phyloP scores from a whole-genome alignment of 495 filamentous ascomycete genomes.

The Neurospora sp. region DNA sequence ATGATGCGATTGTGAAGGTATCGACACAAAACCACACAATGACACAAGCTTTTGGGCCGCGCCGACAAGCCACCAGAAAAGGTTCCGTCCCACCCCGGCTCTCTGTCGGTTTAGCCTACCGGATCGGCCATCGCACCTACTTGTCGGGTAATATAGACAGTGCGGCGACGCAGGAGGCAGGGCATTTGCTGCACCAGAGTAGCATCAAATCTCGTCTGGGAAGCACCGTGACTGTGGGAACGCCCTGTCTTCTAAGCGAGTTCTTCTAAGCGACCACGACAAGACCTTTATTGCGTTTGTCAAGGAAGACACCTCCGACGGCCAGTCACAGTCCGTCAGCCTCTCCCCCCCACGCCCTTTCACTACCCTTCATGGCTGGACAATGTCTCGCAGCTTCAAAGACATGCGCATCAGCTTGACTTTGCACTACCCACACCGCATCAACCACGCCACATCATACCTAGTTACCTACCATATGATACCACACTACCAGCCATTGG shows the following conservation, averaged over 20 bases:
- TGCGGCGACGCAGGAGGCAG: background rate
- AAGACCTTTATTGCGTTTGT: background rate
- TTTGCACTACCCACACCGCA: background rate
- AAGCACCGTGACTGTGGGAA: background rate
- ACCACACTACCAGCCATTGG: background rate
- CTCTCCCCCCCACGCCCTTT: background rate
- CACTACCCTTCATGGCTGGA: background rate
- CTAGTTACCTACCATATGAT: background rate
- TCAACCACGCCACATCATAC: background rate
- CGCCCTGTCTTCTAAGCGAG: background rate
- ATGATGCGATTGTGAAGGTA: background rate
- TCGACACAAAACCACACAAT: background rate
- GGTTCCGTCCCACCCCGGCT: background rate
- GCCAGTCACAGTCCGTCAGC: background rate
- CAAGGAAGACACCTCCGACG: background rate
- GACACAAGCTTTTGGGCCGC: background rate
- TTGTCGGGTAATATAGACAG: background rate
- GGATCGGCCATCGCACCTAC: background rate
- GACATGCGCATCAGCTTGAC: background rate
- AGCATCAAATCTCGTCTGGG: background rate
- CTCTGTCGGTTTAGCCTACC: background rate
- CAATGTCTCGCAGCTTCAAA: background rate
- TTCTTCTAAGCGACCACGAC: background rate
- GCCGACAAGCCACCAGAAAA: background rate
- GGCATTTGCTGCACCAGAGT: background rate